A percentile compares a stretch with the other conserved stretches of the same genome.
These are phyloP conservation scores for rapeseed (Brassica napus) DNA, from an alignment of 345 rosid genomes.

Conservation along the genomic window Da-Ae NC_063439.1:18770501-18771000, in stretches of 20 bases:
- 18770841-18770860: too few species aligned
- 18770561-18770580: slow-evolving; percentile 70
- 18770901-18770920: too few species aligned
- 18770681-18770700: slow-evolving; percentile 72
- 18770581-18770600: slow-evolving; percentile 98
- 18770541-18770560: slow-evolving; percentile 64
- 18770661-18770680: neutral
- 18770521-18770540: neutral
- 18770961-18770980: too few species aligned
- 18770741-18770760: slow-evolving; percentile 63
- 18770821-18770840: too few species aligned
- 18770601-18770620: slow-evolving; percentile 71
- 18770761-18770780: slow-evolving; percentile 78
- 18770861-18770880: too few species aligned
- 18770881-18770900: too few species aligned
- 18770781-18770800: slow-evolving; percentile 91
- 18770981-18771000: too few species aligned
- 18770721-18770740: slow-evolving; percentile 95
- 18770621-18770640: neutral
- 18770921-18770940: too few species aligned
- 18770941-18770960: too few species aligned
- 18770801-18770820: slow-evolving; percentile 42
- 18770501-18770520: neutral
- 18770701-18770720: slow-evolving; percentile 93
- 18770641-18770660: neutral